These are phyloP conservation scores for Boletus rufocinnamomeus DNA, from an alignment of 768 basidiomycete species.

Conservation along the genomic window DNA sequence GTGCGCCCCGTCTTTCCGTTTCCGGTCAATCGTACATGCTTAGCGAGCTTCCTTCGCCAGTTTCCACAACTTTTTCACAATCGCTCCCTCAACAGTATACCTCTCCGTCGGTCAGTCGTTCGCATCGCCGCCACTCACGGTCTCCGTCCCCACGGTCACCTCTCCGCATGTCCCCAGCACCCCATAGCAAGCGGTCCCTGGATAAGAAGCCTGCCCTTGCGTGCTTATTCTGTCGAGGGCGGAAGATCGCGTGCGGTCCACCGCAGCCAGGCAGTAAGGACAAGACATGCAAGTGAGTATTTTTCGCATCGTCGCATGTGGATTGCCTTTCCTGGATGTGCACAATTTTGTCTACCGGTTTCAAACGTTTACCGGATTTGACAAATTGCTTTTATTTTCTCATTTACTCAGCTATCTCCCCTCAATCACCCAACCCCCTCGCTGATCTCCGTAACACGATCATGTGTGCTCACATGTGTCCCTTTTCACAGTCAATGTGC, in stretches of 20 bases:
- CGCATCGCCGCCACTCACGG: slow-evolving; percentile 25
- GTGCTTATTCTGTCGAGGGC: slow-evolving; percentile 64
- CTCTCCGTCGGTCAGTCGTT: slow-evolving; percentile 20
- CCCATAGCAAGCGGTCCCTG: slow-evolving; percentile 27
- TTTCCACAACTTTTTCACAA: slow-evolving; percentile 11
- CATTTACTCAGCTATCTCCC: slow-evolving; percentile 15
- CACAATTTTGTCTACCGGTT: slow-evolving; percentile 16
- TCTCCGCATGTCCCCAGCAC: slow-evolving; percentile 24
- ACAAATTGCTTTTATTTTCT: background rate
- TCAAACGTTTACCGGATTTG: slow-evolving; percentile 15
- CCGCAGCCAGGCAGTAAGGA: slow-evolving; percentile 53
- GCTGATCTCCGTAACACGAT: slow-evolving; percentile 32
- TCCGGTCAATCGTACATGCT: slow-evolving; percentile 26
- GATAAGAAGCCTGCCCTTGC: slow-evolving; percentile 63
- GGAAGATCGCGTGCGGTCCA: slow-evolving; percentile 71
- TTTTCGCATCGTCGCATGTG: slow-evolving; percentile 1
- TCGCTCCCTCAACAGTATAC: slow-evolving; percentile 15
- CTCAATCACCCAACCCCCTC: slow-evolving; percentile 24
- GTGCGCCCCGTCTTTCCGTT: slow-evolving; percentile 3
- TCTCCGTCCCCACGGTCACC: slow-evolving; percentile 30
- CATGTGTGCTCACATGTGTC: slow-evolving; percentile 26
- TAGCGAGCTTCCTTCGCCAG: slow-evolving; percentile 13
- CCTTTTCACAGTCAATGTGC: slow-evolving; percentile 62
- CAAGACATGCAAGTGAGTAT: slow-evolving; percentile 66
- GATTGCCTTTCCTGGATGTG: slow-evolving; percentile 7